Evolutionary conservation across 2,329 filamentous ascomycete genomes (phyloP).

Genomic region (Sporothrix sp.): DNA sequence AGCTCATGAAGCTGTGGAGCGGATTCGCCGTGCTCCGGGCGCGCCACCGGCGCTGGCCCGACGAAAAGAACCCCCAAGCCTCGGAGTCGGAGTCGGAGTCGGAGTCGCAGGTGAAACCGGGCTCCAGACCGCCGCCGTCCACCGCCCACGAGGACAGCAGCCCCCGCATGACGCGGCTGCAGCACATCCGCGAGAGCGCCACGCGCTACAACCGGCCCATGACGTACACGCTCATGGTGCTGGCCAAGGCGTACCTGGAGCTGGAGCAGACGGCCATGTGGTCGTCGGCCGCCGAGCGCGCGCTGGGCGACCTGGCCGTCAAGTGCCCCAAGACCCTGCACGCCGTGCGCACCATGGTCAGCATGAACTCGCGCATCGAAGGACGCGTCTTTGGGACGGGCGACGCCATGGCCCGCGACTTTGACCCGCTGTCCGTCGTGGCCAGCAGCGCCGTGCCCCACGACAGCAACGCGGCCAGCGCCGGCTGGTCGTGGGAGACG

Average conservation of each 20-base stretch:
- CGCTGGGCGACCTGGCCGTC: conserved; percentile 30
- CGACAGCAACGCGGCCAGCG: neutral
- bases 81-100: neutral
- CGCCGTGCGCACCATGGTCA: conserved; percentile 27
- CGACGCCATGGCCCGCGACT: neutral
- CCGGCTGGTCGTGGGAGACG: neutral
- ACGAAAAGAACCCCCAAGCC: neutral
- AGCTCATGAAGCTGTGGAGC: conserved; percentile 68
- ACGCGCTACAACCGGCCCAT: conserved; percentile 31
- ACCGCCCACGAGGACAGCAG: too few relatives aligned
- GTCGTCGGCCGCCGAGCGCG: conserved; percentile 35
- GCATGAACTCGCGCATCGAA: conserved; percentile 20
- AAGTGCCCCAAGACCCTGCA: conserved; percentile 32
- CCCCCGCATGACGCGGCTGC: conserved; percentile 10
- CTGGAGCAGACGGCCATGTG: conserved; percentile 39
- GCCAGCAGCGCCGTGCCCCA: neutral
- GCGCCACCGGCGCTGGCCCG: conserved; percentile 3
- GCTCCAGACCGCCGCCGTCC: too few relatives aligned
- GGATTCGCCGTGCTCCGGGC: conserved; percentile 50
- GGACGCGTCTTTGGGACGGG: conserved; percentile 17
- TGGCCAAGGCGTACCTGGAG: conserved; percentile 42
- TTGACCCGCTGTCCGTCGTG: neutral
- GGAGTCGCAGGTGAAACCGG: neutral
- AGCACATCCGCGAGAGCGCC: conserved; percentile 30
- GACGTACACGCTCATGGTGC: conserved; percentile 36